Conservation (phyloP, 768 basidiomycete genomes). For the Amanita brunnescens region DNA sequence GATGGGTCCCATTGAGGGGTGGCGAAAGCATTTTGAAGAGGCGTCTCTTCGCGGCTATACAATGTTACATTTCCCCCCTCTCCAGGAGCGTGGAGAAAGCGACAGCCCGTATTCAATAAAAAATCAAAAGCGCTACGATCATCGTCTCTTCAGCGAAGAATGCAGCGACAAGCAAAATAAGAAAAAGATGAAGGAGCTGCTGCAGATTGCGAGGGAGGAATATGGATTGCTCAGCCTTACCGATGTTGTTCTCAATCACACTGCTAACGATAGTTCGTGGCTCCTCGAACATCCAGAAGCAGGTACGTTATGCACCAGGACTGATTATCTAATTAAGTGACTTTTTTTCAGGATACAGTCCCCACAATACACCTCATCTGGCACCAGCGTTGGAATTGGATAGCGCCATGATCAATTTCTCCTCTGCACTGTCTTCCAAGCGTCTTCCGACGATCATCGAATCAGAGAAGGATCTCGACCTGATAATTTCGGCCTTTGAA, state of each 20-base stretch:
- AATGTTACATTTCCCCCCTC: constrained; percentile 94
- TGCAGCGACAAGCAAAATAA: constrained; percentile 40
- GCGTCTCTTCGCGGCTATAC: constrained; percentile 90
- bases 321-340: not conserved
- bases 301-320: constrained; percentile 34
- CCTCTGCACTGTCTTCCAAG: constrained; percentile 48
- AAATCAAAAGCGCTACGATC: constrained; percentile 79
- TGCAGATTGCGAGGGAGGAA: constrained; percentile 69
- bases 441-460: constrained; percentile 67
- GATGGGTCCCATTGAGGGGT: constrained; percentile 82
- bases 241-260: constrained; percentile 97
- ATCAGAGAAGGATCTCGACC: constrained; percentile 59
- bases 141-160: constrained; percentile 49
- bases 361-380: constrained; percentile 86
- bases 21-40: constrained; percentile 76
- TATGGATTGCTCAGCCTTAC: constrained; percentile 86
- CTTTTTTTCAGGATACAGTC: constrained; percentile 64
- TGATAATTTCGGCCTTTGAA: constrained; percentile 55
- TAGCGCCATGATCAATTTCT: constrained; percentile 76
- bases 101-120: constrained; percentile 92
- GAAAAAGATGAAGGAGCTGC: constrained; percentile 49
- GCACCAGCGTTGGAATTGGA: constrained; percentile 91
- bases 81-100: constrained; percentile 86
- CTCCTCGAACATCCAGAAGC: constrained; percentile 92
- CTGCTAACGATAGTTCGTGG: constrained; percentile 91